Evolutionary conservation across 805 yeast species (phyloP), one percentile per base, ranked within the genome.

Genomic region (Wickerhamiella kazuoi): DNA sequence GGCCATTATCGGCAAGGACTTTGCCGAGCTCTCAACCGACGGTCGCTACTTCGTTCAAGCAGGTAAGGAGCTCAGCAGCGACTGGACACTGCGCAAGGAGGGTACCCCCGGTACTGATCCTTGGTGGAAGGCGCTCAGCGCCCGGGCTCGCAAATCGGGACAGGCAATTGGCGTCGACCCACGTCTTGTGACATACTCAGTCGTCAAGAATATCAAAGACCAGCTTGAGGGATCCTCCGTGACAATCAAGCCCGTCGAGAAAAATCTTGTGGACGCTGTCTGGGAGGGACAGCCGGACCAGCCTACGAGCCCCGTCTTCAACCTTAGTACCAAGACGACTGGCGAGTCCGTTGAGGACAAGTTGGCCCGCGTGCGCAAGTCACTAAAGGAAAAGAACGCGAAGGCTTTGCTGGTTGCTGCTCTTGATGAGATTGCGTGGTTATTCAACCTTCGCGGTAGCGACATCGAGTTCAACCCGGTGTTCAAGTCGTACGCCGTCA

Each of bases 41-140:
- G 97, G 97, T 2, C 68, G 98, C 47, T 90, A 90, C 61, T 90
- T 83, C 57, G 64, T 81, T 43, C 98, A 90, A 60, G 97, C 97
- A 1, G 72, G 69, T 18, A 72, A 76, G 42, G 90, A 90, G 60
- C 63, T 90, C 40, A 93, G 82, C 54, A 52, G 59, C 30, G 74
- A 74, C 51, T 90, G 97, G 97, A 58, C 61, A 2, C 60, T 90
- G 35, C 65, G 90, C 43, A 84, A 79, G 53, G 93, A 78, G 55
- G 94, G 94, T 3, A 62, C 67, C 28, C 66, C 69, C n/a, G 79
- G 76, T 24, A 69, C 69, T 30, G 72, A 76, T 13, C 64, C 78
- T 5, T 87, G 97, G 97, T 73, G 73, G 44, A 74, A 76, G 39
- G 90, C 83, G 78, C 70, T 76, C 35, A 62, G 75, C 21, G 68